Percentiles rank a stretch among this genome's conserved stretches.
Evolutionary conservation across 345 rosid species (phyloP).

Genomic region (Lepidium didymum): DNA sequence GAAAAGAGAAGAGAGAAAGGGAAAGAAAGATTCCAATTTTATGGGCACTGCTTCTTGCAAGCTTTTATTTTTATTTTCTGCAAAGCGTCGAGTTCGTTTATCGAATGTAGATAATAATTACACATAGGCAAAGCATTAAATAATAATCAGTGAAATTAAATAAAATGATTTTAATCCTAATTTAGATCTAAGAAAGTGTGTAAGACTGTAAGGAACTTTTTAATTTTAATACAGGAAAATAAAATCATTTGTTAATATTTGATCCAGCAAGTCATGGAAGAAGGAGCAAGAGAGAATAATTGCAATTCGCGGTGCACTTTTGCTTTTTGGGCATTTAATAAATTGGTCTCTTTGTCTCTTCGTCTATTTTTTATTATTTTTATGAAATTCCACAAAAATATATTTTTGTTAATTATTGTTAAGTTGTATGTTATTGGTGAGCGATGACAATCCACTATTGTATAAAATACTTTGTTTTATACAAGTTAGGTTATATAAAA

Average conservation of each 20-base stretch:
- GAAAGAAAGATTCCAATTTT: constrained; percentile 11
- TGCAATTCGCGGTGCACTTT: constrained; percentile 27
- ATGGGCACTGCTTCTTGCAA: constrained; percentile 2
- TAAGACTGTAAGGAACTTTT: constrained; percentile 15
- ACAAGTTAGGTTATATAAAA: too few species aligned
- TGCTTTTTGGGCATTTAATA: constrained; percentile 26
- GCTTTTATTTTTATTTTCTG: not conserved
- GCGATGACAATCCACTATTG: constrained; percentile 3
- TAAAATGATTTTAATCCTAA: not conserved
- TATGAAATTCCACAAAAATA: not conserved
- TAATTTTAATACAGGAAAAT: not conserved
- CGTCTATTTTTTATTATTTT: constrained; percentile 9
- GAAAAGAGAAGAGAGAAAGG: constrained; percentile 5
- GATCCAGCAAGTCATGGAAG: constrained; percentile 17
- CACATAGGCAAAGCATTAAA: not conserved
- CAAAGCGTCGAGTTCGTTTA: constrained; percentile 22
- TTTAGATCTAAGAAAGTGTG: constrained; percentile 19
- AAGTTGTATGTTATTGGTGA: constrained; percentile 9
- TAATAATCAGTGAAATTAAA: not conserved
- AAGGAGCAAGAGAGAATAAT: constrained; percentile 17
- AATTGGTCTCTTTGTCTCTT: constrained; percentile 22
- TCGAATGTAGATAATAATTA: not conserved
- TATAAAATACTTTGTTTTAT: too few species aligned
- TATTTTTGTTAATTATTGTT: not conserved
- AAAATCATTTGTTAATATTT: constrained; percentile 13